Percentiles rank a stretch among this genome's conserved stretches.
These are phyloP conservation scores for Candida tammaniensis DNA, from an alignment of 805 yeast species.

Conservation along the genomic window DNA sequence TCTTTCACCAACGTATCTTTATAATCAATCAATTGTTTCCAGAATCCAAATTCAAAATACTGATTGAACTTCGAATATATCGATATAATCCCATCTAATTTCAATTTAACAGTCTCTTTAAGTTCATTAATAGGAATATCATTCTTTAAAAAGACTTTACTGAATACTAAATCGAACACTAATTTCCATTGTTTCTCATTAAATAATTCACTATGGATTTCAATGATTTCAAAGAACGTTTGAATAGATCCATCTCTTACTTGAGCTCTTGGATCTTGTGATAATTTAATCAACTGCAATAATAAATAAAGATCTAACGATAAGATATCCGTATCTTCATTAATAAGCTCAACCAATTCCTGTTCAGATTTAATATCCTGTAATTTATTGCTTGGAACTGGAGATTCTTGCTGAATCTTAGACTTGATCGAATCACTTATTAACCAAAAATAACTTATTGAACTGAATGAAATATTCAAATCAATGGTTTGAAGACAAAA, in stretches of 20 bases:
- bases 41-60: conserved; percentile 30
- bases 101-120: conserved; percentile 60
- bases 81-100: conserved; percentile 64
- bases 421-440: conserved; percentile 67
- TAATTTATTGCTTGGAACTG: too few species aligned
- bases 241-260: conserved; percentile 89
- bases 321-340: conserved; percentile 5
- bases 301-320: conserved; percentile 45
- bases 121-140: conserved; percentile 30
- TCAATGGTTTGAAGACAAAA: conserved; percentile 73
- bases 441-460: conserved; percentile 89
- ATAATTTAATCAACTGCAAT: conserved; percentile 57
- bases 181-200: conserved; percentile 62
- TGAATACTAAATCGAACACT: conserved; percentile 61
- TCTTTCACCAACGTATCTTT: conserved; percentile 38
- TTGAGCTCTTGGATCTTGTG: conserved; percentile 66
- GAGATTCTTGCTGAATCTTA: conserved; percentile 13
- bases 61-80: conserved; percentile 49
- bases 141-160: conserved; percentile 20
- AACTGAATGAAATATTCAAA: conserved; percentile 83
- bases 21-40: conserved; percentile 57
- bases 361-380: conserved; percentile 7
- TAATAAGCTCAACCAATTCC: conserved; percentile 5
- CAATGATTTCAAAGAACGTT: conserved; percentile 79
- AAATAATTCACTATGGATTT: conserved; percentile 59